phyloP scores from a whole-genome alignment of 345 rosid genomes.

The Raphanus raphanistrum region DNA sequence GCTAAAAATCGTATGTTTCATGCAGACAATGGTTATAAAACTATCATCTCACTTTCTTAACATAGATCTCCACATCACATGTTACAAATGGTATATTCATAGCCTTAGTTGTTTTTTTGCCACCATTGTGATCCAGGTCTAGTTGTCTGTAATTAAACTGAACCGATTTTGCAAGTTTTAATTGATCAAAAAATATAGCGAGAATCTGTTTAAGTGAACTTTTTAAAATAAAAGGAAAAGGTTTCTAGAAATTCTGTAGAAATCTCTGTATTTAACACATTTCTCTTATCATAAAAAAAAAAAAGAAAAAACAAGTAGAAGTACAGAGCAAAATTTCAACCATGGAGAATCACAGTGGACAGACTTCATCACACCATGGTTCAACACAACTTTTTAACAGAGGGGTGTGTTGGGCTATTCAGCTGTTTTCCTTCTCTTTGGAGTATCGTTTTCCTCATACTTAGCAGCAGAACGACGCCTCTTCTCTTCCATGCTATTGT shows the following conservation, averaged over 20 bases:
- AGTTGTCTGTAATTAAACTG: not conserved
- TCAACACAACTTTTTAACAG: constrained; percentile 2
- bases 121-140: no score
- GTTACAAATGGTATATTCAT: no score
- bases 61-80: no score
- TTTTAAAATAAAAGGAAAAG: not conserved
- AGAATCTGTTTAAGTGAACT: not conserved
- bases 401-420: constrained; percentile 20
- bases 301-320: not conserved
- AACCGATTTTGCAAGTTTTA: not conserved
- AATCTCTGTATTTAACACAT: not conserved
- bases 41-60: no score
- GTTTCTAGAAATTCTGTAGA: not conserved
- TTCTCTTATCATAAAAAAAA: not conserved
- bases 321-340: constrained; percentile 32
- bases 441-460: constrained; percentile 48
- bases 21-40: no score
- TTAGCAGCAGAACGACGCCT: constrained; percentile 76
- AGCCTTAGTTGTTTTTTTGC: no score
- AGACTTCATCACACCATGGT: constrained; percentile 12
- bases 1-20: no score
- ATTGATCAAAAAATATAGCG: not conserved
- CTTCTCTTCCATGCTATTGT: constrained; percentile 78
- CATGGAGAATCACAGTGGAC: constrained; percentile 11
- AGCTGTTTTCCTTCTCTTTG: constrained; percentile 60